Percentiles rank a stretch among this genome's conserved stretches.
These are phyloP conservation scores for Apiotrichum brassicae DNA, from an alignment of 1,284 basidiomycete species.

Conservation along the genomic window DNA sequence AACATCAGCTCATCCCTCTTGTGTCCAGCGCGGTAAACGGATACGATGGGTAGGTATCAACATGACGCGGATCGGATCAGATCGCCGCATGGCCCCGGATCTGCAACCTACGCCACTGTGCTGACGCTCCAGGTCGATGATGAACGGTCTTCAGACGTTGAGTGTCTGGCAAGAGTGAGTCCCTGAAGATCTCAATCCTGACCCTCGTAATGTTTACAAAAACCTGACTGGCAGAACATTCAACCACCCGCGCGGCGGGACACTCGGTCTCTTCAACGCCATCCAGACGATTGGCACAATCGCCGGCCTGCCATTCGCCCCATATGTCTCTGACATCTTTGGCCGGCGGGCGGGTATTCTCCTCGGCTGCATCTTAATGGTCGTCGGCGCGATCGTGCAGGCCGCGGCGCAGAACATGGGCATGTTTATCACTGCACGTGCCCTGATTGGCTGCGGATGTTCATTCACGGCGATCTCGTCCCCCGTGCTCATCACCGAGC, in stretches of 20 bases:
- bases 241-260: not conserved
- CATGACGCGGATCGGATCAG: not conserved
- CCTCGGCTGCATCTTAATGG: conserved; percentile 20
- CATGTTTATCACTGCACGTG: conserved; percentile 55
- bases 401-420: conserved; percentile 54
- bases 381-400: conserved; percentile 33
- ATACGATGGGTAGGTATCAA: conserved; percentile 12
- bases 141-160: conserved; percentile 19
- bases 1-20: conserved; percentile 22
- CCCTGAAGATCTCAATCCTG: conserved; percentile 7
- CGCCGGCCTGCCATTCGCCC: conserved; percentile 21
- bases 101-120: not conserved
- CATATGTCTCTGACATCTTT: conserved; percentile 24
- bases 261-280: conserved; percentile 26
- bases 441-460: conserved; percentile 62
- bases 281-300: conserved; percentile 27
- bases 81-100: not conserved
- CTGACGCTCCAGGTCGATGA: conserved; percentile 17
- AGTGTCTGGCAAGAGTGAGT: conserved; percentile 1
- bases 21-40: conserved; percentile 30
- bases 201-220: too few species aligned
- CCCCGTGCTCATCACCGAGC: conserved; percentile 67
- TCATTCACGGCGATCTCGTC: conserved; percentile 49
- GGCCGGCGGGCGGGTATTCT: conserved; percentile 43
- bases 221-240: conserved; percentile 1